Base-by-base conservation (phyloP, 2,329 filamentous ascomycete genomes). In the Cercospora canescens region DNA sequence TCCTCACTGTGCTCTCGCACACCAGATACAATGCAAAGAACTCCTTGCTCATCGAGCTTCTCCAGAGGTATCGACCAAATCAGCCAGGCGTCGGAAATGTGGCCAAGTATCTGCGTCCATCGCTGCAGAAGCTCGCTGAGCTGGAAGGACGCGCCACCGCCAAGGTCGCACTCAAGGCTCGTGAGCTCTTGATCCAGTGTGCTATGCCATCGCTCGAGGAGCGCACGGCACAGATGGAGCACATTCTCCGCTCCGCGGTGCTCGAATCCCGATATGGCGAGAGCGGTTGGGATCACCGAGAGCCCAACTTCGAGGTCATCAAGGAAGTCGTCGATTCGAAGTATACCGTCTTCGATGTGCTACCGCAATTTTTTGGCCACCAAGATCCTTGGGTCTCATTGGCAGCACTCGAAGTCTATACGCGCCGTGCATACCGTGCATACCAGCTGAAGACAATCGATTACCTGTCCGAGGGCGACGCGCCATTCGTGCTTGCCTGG, bases 261-360 rank as follows among this genome's bases (percentile, higher is more conserved):
- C 88, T 97, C 7, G 93, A 99, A 80, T 97, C 94, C n/a, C 90
- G 92, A 72, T 99, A 99, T 76, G 95, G 95, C 66, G 95, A 99
- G 85, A 94, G 92, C 67, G 94, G 94, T 60, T 97, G 92, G 91
- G 94, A 97, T 70, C 95, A 99, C 82, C 87, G 95, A 71, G 92
- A 97, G 80, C 95, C 95, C 56, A 92, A 91, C 80, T 83, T 96
- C 62, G 91, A 96, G 24, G 85, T 96, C 70, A 90, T 99, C 82
- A 97, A 97, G 85, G 95, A 99, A 80, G 94, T 99, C 34, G 93
- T 99, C 60, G 95, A 99, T 80, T 98, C 95, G 62, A 96, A 96
- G 83, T 98, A 96, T 84, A 98, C 94, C 48, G 95, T 99, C 70
- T 97, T 97, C 73, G 95, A 99, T 77, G 95, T 99, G 18, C 81